phyloP scores from a whole-genome alignment of 2,329 filamentous ascomycete species.

The Penicillium fuscoglaucum region DNA sequence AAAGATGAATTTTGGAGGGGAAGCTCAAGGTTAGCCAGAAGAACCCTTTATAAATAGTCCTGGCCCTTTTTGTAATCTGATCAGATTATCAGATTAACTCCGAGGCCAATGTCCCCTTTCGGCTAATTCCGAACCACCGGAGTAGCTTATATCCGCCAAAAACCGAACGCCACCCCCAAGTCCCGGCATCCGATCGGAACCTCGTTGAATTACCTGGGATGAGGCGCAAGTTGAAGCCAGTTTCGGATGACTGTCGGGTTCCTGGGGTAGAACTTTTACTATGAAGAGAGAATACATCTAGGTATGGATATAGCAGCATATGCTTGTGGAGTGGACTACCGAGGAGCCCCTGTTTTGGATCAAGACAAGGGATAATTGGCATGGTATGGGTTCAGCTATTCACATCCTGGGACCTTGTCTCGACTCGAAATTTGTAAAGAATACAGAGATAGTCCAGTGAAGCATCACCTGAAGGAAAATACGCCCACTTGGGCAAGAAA shows the following conservation, averaged over 20 bases:
- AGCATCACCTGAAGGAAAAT: not conserved
- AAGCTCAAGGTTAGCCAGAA: not conserved
- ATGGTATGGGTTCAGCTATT: not conserved
- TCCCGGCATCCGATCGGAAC: not conserved
- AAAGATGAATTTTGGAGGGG: not conserved
- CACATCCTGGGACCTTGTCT: not conserved
- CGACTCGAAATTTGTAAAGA: not conserved
- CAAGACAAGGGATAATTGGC: not conserved
- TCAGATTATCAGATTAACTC: slow-evolving; percentile 8
- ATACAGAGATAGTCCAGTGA: not conserved
- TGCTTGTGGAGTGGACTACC: not conserved
- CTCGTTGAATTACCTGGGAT: not conserved
- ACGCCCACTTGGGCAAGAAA: not conserved
- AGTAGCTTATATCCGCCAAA: not conserved
- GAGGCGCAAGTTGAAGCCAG: not conserved
- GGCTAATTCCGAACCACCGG: not conserved
- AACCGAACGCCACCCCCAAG: not conserved
- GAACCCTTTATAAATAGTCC: not conserved
- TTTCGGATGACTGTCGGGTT: not conserved
- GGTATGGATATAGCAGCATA: not conserved
- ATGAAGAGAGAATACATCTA: not conserved
- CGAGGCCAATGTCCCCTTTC: not conserved
- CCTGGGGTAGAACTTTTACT: not conserved
- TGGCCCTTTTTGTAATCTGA: slow-evolving; percentile 1
- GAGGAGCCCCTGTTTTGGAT: not conserved